Percentiles rank a stretch among this genome's conserved stretches.
These are phyloP conservation scores for Solanum pennellii DNA, from an alignment of 257 asterid species.

Conservation along the genomic window DNA sequence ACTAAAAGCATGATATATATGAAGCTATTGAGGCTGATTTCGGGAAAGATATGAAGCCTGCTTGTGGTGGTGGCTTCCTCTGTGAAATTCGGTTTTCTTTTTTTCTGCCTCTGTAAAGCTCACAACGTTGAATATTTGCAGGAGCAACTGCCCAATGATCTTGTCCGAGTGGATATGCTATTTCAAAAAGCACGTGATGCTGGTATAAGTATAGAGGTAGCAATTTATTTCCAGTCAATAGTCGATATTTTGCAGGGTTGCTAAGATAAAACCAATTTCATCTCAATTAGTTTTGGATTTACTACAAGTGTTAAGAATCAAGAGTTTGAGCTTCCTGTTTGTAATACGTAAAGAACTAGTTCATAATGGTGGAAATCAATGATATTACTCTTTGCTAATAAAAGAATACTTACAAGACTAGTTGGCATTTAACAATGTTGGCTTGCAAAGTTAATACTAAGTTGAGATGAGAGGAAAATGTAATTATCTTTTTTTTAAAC, in stretches of 20 bases:
- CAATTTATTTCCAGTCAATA: not conserved
- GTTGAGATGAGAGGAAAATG: not conserved
- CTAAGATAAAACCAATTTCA: not conserved
- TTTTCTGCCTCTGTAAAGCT: not conserved
- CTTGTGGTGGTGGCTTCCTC: not conserved
- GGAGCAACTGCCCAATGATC: conserved; percentile 87
- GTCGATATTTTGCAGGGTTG: not conserved
- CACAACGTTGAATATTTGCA: conserved; percentile 17
- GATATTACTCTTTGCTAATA: not conserved
- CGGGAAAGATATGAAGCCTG: not conserved
- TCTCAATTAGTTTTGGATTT: not conserved
- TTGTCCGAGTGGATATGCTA: conserved; percentile 65
- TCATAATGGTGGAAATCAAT: not conserved
- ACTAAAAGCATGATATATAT: not conserved
- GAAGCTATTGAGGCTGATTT: not conserved
- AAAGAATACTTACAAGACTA: not conserved
- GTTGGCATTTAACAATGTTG: not conserved
- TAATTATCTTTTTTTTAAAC: not conserved
- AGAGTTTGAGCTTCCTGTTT: not conserved
- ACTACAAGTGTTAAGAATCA: not conserved
- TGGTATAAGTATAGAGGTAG: conserved; percentile 74
- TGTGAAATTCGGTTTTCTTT: not conserved
- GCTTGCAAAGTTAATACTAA: not conserved
- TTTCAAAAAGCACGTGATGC: conserved; percentile 81
- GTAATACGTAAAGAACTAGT: not conserved